Evolutionary conservation across 2,329 filamentous ascomycete genomes (phyloP).

Genomic region (Xylaria sp.): DNA sequence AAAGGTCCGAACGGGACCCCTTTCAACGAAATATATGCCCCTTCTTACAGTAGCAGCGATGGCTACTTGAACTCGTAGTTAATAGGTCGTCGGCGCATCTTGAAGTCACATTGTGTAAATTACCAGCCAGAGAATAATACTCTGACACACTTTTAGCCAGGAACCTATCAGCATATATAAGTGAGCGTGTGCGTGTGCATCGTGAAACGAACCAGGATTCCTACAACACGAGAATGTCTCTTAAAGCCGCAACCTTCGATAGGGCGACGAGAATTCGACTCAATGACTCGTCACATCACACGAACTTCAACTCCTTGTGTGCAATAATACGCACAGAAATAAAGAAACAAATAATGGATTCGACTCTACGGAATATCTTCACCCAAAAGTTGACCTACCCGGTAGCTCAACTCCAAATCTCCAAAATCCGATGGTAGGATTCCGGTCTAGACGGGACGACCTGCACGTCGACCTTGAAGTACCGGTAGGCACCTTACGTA

Average conservation of each 20-base stretch:
- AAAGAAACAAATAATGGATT: not conserved
- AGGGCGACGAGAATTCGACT: not conserved
- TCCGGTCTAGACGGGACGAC: too few relatives aligned
- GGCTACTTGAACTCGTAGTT: not conserved
- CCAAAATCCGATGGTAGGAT: too few relatives aligned
- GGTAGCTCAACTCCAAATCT: too few relatives aligned
- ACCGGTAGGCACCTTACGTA: too few relatives aligned
- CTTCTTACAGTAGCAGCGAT: not conserved
- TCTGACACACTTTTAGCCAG: not conserved
- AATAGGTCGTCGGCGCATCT: not conserved
- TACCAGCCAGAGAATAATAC: not conserved
- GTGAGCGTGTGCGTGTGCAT: not conserved
- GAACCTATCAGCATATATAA: too few relatives aligned
- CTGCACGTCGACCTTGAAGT: too few relatives aligned
- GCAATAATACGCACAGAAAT: not conserved
- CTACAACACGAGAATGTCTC: not conserved
- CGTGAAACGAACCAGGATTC: not conserved
- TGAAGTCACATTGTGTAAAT: not conserved
- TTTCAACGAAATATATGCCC: too few relatives aligned
- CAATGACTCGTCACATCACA: slow-evolving; percentile 14
- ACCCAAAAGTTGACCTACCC: too few relatives aligned
- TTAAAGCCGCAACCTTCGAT: not conserved
- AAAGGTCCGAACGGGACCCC: too few relatives aligned
- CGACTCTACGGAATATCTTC: not conserved
- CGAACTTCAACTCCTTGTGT: slow-evolving; percentile 7